Percentiles rank a stretch among this genome's conserved stretches.
Evolutionary conservation across 805 yeast species (phyloP).

Genomic region (Lipomyces chichibuensis): DNA sequence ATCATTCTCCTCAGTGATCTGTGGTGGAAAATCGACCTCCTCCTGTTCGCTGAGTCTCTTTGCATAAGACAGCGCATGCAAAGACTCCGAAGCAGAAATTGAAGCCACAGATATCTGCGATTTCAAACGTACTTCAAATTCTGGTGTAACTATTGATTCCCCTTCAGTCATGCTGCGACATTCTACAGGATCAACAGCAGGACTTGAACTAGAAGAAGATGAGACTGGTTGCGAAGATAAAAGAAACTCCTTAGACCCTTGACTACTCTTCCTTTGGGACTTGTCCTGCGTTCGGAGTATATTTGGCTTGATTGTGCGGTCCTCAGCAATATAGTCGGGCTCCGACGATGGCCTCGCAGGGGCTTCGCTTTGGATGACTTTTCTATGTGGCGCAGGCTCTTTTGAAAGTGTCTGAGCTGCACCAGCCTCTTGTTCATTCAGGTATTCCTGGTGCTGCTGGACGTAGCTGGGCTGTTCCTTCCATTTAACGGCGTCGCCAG

Average conservation of each 20-base stretch:
- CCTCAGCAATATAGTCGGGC: too few species aligned
- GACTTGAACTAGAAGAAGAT: background rate
- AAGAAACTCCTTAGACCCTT: background rate
- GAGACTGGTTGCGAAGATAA: background rate
- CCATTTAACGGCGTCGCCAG: background rate
- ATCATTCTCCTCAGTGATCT: background rate
- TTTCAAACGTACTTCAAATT: background rate
- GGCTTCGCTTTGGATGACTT: background rate
- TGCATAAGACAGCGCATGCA: background rate
- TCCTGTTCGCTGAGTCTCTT: background rate
- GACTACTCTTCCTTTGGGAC: background rate
- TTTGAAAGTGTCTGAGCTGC: background rate
- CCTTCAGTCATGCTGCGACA: background rate
- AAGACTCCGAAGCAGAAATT: background rate
- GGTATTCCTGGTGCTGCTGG: background rate
- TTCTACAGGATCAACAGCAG: background rate
- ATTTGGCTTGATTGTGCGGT: too few species aligned
- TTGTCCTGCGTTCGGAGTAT: background rate
- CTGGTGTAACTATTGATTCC: background rate
- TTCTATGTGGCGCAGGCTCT: background rate
- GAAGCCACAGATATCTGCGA: background rate
- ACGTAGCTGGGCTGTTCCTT: background rate
- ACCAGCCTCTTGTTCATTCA: background rate
- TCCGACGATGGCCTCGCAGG: background rate
- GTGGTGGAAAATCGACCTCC: background rate